Evolutionary conservation across 176 grass and related monocot genomes (phyloP).

Genomic region (Urochloa ruziziensis): DNA sequence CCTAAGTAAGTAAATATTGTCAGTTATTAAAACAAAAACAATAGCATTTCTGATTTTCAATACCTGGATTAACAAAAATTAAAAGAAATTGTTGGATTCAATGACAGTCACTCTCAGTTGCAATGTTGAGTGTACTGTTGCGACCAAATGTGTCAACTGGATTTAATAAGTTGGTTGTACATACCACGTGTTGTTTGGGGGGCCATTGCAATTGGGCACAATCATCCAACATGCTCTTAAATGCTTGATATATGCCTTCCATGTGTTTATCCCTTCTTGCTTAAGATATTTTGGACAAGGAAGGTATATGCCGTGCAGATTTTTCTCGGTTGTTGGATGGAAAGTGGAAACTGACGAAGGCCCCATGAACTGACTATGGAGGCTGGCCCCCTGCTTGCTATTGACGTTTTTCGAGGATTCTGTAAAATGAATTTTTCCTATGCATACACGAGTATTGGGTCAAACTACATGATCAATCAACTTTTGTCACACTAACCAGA

Average conservation of each 20-base stretch:
- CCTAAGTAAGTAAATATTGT: not conserved
- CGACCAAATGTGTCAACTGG: not conserved
- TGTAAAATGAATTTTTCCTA: not conserved
- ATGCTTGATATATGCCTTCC: not conserved
- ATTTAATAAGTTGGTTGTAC: not conserved
- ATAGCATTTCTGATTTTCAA: not conserved
- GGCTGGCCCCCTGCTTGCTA: not conserved
- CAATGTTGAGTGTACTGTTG: not conserved
- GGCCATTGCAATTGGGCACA: not conserved
- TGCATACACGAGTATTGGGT: not conserved
- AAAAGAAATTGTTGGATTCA: not conserved
- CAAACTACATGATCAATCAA: not conserved
- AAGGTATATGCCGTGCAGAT: not conserved
- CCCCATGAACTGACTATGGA: not conserved
- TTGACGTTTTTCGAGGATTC: not conserved
- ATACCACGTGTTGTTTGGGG: not conserved
- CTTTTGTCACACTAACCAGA: not conserved
- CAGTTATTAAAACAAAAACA: not conserved
- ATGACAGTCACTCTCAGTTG: not conserved
- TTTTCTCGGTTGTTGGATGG: not conserved
- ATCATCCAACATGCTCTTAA: not conserved
- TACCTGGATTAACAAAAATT: no score
- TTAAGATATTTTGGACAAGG: not conserved
- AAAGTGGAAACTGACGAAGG: not conserved
- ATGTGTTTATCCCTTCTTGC: not conserved